Percentiles rank a stretch among this genome's conserved stretches.
Evolutionary conservation across 1,284 basidiomycete genomes (phyloP).

Genomic region (Meira miltonrushii): DNA sequence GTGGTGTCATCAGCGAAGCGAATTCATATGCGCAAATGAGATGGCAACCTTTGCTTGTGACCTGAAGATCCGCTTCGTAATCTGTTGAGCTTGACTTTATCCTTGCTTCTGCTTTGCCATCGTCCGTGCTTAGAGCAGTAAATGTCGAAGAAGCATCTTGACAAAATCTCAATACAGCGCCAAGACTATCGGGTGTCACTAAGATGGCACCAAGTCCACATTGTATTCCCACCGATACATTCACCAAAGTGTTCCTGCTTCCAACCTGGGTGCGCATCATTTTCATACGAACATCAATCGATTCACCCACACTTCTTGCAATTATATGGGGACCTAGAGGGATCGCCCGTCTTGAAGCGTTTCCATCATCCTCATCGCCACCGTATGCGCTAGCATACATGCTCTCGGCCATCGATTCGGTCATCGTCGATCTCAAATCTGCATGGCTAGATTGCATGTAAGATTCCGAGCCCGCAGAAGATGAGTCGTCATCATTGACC

Average conservation of each 20-base stretch:
- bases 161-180: too few relatives aligned
- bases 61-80: too few relatives aligned
- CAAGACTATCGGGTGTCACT: too few relatives aligned
- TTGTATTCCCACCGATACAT: too few relatives aligned
- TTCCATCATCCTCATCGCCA: background rate
- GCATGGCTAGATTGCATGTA: slow-evolving; percentile 18
- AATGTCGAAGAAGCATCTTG: background rate
- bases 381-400: slow-evolving; percentile 10
- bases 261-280: too few relatives aligned
- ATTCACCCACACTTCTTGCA: too few relatives aligned
- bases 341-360: too few relatives aligned
- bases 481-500: background rate
- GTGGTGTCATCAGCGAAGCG: background rate
- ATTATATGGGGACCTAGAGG: too few relatives aligned
- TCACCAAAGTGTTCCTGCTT: too few relatives aligned
- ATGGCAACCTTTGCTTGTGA: slow-evolving; percentile 17
- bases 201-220: too few relatives aligned
- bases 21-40: slow-evolving; percentile 28
- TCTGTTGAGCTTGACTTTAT: background rate
- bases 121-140: slow-evolving; percentile 1
- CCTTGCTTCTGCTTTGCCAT: background rate
- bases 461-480: background rate
- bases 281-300: too few relatives aligned
- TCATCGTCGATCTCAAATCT: slow-evolving; percentile 11
- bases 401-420: background rate